These are phyloP conservation scores for Castanea sativa DNA, from an alignment of 306 rosid genomes.

Conservation along the genomic window DNA sequence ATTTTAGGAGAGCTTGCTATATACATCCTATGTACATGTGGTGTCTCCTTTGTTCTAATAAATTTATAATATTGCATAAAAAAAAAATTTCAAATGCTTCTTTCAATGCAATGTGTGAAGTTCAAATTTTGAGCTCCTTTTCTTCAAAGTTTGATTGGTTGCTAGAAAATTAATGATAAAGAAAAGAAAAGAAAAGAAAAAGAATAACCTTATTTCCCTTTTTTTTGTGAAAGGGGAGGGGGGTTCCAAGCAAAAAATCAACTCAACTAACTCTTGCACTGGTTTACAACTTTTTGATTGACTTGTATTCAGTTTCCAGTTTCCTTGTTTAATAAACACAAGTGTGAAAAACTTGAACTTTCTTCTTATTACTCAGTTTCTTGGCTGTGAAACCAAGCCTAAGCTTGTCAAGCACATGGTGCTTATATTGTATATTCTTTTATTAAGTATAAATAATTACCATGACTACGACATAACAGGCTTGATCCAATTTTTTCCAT, in stretches of 20 bases:
- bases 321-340: neutral
- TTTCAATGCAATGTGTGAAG: neutral
- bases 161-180: slow-evolving; percentile 1
- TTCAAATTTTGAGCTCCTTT: neutral
- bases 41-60: too few species aligned
- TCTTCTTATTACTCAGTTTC: neutral
- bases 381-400: neutral
- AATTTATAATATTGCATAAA: too few species aligned
- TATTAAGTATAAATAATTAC: neutral
- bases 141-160: neutral
- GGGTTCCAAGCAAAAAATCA: neutral
- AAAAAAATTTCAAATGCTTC: neutral
- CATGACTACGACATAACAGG: neutral
- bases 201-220: neutral
- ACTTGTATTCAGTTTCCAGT: neutral
- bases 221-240: neutral
- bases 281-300: neutral
- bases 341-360: neutral
- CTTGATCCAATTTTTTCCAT: slow-evolving; percentile 12
- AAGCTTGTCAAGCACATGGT: neutral
- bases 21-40: too few species aligned
- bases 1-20: too few species aligned
- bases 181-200: neutral
- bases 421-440: neutral
- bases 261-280: neutral